Percentiles rank a stretch among this genome's conserved stretches.
phyloP scores from a whole-genome alignment of 2,329 filamentous ascomycete species.

The Colletotrichum zoysiae region DNA sequence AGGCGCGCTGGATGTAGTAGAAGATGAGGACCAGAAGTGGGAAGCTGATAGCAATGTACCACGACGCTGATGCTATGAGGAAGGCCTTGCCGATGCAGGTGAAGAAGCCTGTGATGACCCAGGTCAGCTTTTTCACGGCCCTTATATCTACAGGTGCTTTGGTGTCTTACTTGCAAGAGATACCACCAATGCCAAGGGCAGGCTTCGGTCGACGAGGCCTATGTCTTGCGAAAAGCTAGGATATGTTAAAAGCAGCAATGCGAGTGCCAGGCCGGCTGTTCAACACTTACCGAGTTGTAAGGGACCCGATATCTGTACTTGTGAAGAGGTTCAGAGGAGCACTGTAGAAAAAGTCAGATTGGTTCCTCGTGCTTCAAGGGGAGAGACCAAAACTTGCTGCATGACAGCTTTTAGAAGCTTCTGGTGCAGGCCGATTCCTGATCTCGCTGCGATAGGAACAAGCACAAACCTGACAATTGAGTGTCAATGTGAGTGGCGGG shows the following conservation, averaged over 20 bases:
- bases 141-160: background rate
- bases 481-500: background rate
- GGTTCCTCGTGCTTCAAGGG: background rate
- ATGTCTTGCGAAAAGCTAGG: slow-evolving; percentile 46
- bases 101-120: slow-evolving; percentile 37
- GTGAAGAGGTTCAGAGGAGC: slow-evolving; percentile 42
- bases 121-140: background rate
- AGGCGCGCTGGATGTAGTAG: slow-evolving; percentile 53
- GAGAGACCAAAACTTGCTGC: slow-evolving; percentile 6
- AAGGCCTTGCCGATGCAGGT: slow-evolving; percentile 53
- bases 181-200: slow-evolving; percentile 44
- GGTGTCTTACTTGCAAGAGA: slow-evolving; percentile 35
- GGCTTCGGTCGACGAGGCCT: slow-evolving; percentile 45
- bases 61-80: slow-evolving; percentile 55
- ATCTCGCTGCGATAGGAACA: slow-evolving; percentile 30
- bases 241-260: too few species aligned
- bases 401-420: slow-evolving; percentile 36
- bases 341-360: slow-evolving; percentile 8
- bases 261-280: slow-evolving; percentile 13
- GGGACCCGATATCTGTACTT: slow-evolving; percentile 43
- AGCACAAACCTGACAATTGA: slow-evolving; percentile 29
- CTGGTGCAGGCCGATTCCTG: slow-evolving; percentile 37
- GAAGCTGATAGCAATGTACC: slow-evolving; percentile 55
- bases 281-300: slow-evolving; percentile 45
- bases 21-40: slow-evolving; percentile 46